A percentile compares a stretch with the other conserved stretches of the same genome.
Evolutionary conservation across 768 basidiomycete genomes (phyloP).

Genomic region (Tylopilus felleus): DNA sequence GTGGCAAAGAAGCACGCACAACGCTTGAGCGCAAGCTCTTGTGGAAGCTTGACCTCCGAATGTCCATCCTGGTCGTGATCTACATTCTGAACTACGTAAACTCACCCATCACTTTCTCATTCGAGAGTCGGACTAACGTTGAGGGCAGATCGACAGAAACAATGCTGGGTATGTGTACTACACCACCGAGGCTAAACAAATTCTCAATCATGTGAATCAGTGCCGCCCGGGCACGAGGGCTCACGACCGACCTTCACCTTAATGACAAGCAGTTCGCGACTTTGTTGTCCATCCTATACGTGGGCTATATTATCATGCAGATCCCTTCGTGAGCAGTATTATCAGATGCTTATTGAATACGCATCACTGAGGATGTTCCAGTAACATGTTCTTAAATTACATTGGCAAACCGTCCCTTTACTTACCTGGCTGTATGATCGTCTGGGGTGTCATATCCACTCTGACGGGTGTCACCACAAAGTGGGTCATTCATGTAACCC

Average conservation of each 20-base stretch:
- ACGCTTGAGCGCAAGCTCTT: conserved; percentile 51
- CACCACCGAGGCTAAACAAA: background rate
- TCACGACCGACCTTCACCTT: conserved; percentile 63
- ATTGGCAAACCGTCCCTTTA: conserved; percentile 67
- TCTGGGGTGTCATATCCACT: conserved; percentile 64
- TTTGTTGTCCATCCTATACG: conserved; percentile 63
- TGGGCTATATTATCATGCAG: conserved; percentile 49
- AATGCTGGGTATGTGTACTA: conserved; percentile 51
- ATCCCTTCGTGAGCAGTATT: conserved; percentile 34
- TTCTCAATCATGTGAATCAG: conserved; percentile 32
- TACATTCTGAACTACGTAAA: conserved; percentile 38
- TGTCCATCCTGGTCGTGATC: conserved; percentile 48
- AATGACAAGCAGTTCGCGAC: conserved; percentile 62
- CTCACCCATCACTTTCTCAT: background rate
- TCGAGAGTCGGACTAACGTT: background rate
- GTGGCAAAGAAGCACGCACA: conserved; percentile 43
- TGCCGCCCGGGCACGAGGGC: conserved; percentile 66
- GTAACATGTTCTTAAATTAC: conserved; percentile 68
- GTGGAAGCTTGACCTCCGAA: conserved; percentile 53
- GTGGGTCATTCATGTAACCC: conserved; percentile 10
- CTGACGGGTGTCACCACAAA: conserved; percentile 39
- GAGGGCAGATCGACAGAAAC: conserved; percentile 59
- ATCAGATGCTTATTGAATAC: background rate
- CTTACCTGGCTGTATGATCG: conserved; percentile 60
- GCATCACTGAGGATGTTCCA: conserved; percentile 25